These are phyloP conservation scores for Phytophthora cactorum DNA, from an alignment of 352 stramenopile species.

Conservation along the genomic window DNA sequence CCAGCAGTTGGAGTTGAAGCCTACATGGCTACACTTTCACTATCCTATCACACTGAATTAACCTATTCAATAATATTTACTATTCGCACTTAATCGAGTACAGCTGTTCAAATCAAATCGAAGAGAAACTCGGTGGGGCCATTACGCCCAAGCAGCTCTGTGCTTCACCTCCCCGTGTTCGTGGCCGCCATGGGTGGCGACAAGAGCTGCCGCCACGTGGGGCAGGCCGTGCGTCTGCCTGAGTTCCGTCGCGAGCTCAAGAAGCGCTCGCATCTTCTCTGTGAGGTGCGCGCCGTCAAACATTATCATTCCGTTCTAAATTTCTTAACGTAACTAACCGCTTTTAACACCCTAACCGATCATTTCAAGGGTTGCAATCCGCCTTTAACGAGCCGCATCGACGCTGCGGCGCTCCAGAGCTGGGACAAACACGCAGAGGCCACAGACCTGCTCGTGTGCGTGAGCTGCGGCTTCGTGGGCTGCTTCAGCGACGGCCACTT, in stretches of 20 bases:
- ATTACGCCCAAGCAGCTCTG: conserved; percentile 11
- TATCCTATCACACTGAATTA: not conserved
- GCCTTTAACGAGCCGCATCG: not conserved
- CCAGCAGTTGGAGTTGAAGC: too few relatives aligned
- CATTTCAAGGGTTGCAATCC: conserved; percentile 16
- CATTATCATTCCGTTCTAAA: not conserved
- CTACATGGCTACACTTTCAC: not conserved
- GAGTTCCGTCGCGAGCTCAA: conserved; percentile 66
- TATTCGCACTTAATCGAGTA: conserved; percentile 15
- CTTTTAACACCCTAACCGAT: not conserved
- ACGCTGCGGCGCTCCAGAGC: conserved; percentile 25
- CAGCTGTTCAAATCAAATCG: not conserved
- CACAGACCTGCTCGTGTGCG: conserved; percentile 57
- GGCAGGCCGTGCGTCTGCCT: conserved; percentile 50
- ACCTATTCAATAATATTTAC: not conserved
- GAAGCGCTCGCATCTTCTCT: conserved; percentile 47
- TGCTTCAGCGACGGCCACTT: conserved; percentile 65
- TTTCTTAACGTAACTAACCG: conserved; percentile 8
- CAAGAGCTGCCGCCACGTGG: conserved; percentile 66
- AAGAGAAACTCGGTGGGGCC: conserved; percentile 7
- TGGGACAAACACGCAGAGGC: conserved; percentile 42
- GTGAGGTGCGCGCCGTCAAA: conserved; percentile 31
- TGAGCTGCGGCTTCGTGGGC: conserved; percentile 67
- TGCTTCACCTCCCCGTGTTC: not conserved
- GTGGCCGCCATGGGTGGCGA: conserved; percentile 38